A percentile compares a stretch with the other conserved stretches of the same genome.
Evolutionary conservation across 441 rosid species (phyloP).

Genomic region (Metrosideros polymorpha): DNA sequence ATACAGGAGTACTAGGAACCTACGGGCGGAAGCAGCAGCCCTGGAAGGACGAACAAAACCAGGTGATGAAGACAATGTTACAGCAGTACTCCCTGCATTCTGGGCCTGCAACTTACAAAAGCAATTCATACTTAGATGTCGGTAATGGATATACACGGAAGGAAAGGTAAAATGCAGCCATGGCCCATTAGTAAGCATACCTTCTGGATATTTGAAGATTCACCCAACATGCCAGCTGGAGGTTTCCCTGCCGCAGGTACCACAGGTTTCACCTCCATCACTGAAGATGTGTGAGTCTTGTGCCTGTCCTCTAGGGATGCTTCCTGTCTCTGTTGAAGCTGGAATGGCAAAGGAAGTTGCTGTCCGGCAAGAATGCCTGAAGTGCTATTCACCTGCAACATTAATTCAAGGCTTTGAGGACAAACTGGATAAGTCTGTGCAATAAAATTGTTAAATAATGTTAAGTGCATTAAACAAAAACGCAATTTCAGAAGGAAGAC

Average conservation of each 20-base stretch:
- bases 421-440: background rate
- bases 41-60: conserved; percentile 69
- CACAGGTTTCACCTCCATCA: conserved; percentile 45
- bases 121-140: background rate
- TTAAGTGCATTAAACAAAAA: background rate
- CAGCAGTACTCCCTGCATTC: conserved; percentile 25
- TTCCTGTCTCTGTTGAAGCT: conserved; percentile 55
- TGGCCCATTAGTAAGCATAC: conserved; percentile 23
- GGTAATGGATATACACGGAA: background rate
- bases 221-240: conserved; percentile 28
- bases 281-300: conserved; percentile 26
- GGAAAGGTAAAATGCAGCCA: background rate
- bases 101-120: conserved; percentile 21
- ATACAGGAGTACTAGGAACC: conserved; percentile 7
- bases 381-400: conserved; percentile 41
- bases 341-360: conserved; percentile 44
- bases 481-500: background rate
- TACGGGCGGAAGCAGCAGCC: conserved; percentile 79
- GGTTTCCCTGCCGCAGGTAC: conserved; percentile 31
- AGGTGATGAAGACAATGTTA: conserved; percentile 43
- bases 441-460: background rate
- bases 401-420: background rate
- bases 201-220: conserved; percentile 50
- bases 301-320: conserved; percentile 46
- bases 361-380: conserved; percentile 31